Conservation (phyloP, 108 stramenopile species). For the Fistulifera solaris region DNA sequence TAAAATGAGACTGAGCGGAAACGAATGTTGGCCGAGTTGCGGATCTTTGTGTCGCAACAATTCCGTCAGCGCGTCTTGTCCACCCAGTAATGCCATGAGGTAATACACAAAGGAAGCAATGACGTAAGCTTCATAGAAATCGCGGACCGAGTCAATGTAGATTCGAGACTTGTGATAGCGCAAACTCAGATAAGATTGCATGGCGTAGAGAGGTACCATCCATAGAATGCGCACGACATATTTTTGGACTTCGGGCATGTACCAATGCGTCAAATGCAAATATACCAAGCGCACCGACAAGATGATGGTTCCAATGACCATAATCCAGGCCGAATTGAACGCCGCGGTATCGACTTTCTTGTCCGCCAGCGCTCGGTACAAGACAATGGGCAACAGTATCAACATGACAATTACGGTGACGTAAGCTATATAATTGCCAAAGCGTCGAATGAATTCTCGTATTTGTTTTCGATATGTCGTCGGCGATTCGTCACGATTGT, state of each 20-base stretch:
- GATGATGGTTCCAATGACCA: slow-evolving; percentile 68
- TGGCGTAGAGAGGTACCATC: slow-evolving; percentile 90
- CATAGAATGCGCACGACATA: slow-evolving; percentile 85
- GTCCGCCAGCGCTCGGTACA: slow-evolving; percentile 20
- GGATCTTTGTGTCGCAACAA: slow-evolving; percentile 36
- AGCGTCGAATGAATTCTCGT: slow-evolving; percentile 6
- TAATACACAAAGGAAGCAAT: slow-evolving; percentile 90
- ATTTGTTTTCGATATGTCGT: background rate
- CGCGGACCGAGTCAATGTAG: slow-evolving; percentile 69
- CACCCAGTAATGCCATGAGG: slow-evolving; percentile 82
- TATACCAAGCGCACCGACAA: slow-evolving; percentile 61
- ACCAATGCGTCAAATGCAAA: slow-evolving; percentile 79
- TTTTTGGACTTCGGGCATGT: slow-evolving; percentile 83
- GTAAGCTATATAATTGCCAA: slow-evolving; percentile 28
- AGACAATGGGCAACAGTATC: slow-evolving; percentile 31
- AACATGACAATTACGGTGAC: slow-evolving; percentile 32
- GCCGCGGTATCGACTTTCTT: slow-evolving; percentile 52
- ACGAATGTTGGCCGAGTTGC: slow-evolving; percentile 43
- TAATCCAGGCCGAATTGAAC: slow-evolving; percentile 66
- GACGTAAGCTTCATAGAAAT: slow-evolving; percentile 90
- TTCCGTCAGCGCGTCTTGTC: slow-evolving; percentile 63
- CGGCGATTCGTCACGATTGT: too few species aligned
- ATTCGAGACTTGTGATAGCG: slow-evolving; percentile 60
- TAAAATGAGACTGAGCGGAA: slow-evolving; percentile 36
- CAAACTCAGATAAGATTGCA: slow-evolving; percentile 86